A percentile compares a stretch with the other conserved stretches of the same genome.
These are phyloP conservation scores for Spinacia oleracea DNA, from an alignment of 179 eudicot genomes.

Conservation along the genomic window DNA sequence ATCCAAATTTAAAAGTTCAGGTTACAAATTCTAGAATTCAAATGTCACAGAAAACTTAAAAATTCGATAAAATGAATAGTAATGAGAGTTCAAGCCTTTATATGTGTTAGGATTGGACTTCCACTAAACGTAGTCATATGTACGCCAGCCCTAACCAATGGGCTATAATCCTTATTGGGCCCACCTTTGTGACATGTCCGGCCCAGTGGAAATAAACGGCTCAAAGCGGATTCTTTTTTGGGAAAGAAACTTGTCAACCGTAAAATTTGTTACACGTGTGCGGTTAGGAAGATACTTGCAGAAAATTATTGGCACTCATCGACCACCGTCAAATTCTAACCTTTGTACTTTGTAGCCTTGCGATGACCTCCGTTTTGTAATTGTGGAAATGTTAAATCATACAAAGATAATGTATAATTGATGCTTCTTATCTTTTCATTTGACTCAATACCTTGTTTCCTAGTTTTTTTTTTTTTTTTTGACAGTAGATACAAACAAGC, in stretches of 20 bases:
- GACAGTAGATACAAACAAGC: too few relatives aligned
- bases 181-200: constrained; percentile 5
- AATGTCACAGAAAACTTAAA: too few relatives aligned
- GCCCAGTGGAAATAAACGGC: neutral
- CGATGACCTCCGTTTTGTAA: neutral
- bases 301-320: neutral
- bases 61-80: too few relatives aligned
- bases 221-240: neutral
- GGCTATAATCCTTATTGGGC: constrained; percentile 15
- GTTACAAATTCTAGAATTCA: too few relatives aligned
- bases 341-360: constrained; percentile 1
- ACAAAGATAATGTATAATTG: neutral
- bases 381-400: neutral
- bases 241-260: neutral
- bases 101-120: constrained; percentile 28
- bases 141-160: constrained; percentile 19
- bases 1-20: too few relatives aligned
- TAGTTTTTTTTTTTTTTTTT: too few relatives aligned
- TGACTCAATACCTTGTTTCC: too few relatives aligned
- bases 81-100: too few relatives aligned
- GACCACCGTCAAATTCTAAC: constrained; percentile 3
- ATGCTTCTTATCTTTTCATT: neutral
- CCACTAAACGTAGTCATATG: neutral
- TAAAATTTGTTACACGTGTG: constrained; percentile 21
- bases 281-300: constrained; percentile 18